Conservation (phyloP, 2,329 filamentous ascomycete species). For the Neofusicoccum umdonicola region DNA sequence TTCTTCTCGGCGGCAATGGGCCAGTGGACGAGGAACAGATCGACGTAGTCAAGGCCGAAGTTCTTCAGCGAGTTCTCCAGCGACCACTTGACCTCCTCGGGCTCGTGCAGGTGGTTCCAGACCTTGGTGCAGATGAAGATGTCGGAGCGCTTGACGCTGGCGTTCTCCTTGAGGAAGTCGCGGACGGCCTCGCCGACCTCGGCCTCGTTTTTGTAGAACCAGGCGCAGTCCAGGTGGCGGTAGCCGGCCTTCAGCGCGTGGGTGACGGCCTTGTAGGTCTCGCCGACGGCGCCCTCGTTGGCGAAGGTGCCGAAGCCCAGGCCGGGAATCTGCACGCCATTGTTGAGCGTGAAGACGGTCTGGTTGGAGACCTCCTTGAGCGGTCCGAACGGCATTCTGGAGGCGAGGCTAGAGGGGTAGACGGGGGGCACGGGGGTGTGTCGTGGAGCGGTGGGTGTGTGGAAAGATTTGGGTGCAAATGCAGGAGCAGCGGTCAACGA, state of each 20-base stretch:
- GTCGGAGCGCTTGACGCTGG: slow-evolving; percentile 56
- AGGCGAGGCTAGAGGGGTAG: not conserved
- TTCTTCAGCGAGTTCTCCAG: slow-evolving; percentile 62
- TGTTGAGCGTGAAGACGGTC: slow-evolving; percentile 53
- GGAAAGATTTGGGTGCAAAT: slow-evolving; percentile 7
- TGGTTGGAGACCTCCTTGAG: slow-evolving; percentile 25
- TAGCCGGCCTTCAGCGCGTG: slow-evolving; percentile 60
- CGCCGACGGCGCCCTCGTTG: slow-evolving; percentile 61
- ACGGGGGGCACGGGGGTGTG: not conserved
- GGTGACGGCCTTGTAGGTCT: slow-evolving; percentile 56
- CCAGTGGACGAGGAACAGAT: slow-evolving; percentile 69
- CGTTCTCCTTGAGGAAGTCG: slow-evolving; percentile 56
- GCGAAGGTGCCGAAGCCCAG: slow-evolving; percentile 73
- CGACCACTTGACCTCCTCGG: slow-evolving; percentile 60
- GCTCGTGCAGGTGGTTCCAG: slow-evolving; percentile 54
- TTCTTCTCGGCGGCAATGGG: slow-evolving; percentile 53
- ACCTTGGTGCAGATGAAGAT: slow-evolving; percentile 77
- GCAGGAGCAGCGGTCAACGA: slow-evolving; percentile 14
- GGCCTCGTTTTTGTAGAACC: slow-evolving; percentile 70
- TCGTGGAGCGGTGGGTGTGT: not conserved
- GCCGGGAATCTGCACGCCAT: slow-evolving; percentile 62
- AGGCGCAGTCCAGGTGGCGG: slow-evolving; percentile 66
- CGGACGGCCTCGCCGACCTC: slow-evolving; percentile 65
- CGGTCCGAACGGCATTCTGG: slow-evolving; percentile 15
- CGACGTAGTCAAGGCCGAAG: slow-evolving; percentile 62